Percentiles rank a stretch among this genome's conserved stretches.
Conservation (phyloP, 31 red algal genomes). For the Asparagopsis taxiformis region DNA sequence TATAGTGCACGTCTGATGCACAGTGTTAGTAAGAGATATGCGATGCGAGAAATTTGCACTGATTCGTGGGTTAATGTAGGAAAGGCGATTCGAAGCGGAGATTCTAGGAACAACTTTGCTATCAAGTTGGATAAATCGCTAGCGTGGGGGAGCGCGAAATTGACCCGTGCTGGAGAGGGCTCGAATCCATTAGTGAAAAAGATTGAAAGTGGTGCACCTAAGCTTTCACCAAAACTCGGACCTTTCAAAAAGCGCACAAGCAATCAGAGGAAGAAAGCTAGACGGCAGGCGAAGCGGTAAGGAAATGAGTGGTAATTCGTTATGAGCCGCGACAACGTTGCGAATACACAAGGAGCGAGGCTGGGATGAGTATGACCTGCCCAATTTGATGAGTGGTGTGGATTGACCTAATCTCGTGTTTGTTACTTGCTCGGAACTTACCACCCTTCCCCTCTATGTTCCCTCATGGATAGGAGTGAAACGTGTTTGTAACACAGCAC, state of each 20-base stretch:
- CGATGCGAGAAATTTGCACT: neutral
- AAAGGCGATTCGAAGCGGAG: constrained; percentile 4
- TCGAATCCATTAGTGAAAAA: neutral
- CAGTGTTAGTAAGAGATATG: neutral
- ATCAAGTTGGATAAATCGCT: constrained; percentile 11
- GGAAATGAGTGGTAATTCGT: too few relatives aligned
- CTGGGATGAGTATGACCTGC: too few relatives aligned
- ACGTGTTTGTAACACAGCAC: too few relatives aligned
- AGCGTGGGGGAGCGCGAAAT: neutral
- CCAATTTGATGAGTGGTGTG: too few relatives aligned
- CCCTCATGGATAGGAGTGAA: too few relatives aligned
- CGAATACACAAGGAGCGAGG: too few relatives aligned
- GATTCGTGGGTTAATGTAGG: neutral
- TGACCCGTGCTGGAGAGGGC: neutral
- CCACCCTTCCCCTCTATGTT: too few relatives aligned
- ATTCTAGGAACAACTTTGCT: constrained; percentile 25
- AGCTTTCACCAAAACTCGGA: neutral
- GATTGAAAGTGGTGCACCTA: neutral
- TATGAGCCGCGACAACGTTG: too few relatives aligned
- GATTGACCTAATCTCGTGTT: too few relatives aligned
- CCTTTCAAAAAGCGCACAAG: neutral
- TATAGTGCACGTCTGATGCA: constrained; percentile 28
- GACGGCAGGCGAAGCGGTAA: neutral
- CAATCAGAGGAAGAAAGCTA: constrained; percentile 23
- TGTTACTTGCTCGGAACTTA: too few relatives aligned